phyloP scores from a whole-genome alignment of 306 rosid genomes.

The Pyrus bretschneideri region DNA sequence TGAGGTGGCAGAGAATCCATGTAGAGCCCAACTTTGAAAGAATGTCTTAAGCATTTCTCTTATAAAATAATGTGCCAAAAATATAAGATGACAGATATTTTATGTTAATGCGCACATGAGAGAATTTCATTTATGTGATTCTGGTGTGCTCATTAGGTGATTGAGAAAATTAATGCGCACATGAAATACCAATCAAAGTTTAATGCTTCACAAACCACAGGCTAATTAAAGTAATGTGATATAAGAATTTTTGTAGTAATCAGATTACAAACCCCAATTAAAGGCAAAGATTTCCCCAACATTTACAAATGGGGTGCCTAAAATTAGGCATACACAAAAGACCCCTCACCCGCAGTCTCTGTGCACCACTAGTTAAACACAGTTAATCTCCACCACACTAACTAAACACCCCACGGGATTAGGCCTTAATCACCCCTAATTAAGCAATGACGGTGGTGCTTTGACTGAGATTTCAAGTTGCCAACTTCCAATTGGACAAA shows the following conservation, averaged over 20 bases:
- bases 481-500: neutral
- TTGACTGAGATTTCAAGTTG: neutral
- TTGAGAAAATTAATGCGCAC: neutral
- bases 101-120: too few species aligned
- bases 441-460: slow-evolving; percentile 3
- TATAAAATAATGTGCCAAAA: too few species aligned
- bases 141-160: neutral
- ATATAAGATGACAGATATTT: too few species aligned
- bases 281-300: neutral
- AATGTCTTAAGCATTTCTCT: too few species aligned
- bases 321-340: neutral
- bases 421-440: slow-evolving; percentile 9
- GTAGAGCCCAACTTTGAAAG: too few species aligned
- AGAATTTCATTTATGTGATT: neutral
- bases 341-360: neutral
- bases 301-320: slow-evolving; percentile 3
- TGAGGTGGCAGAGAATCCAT: fast-evolving
- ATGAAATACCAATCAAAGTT: neutral
- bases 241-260: neutral
- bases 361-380: neutral
- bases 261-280: neutral
- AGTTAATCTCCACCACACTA: slow-evolving; percentile 7
- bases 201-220: neutral
- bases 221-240: neutral
- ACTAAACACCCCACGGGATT: slow-evolving; percentile 16